Conservation (phyloP, 1,284 basidiomycete genomes). For the Crepidotus sp. region DNA sequence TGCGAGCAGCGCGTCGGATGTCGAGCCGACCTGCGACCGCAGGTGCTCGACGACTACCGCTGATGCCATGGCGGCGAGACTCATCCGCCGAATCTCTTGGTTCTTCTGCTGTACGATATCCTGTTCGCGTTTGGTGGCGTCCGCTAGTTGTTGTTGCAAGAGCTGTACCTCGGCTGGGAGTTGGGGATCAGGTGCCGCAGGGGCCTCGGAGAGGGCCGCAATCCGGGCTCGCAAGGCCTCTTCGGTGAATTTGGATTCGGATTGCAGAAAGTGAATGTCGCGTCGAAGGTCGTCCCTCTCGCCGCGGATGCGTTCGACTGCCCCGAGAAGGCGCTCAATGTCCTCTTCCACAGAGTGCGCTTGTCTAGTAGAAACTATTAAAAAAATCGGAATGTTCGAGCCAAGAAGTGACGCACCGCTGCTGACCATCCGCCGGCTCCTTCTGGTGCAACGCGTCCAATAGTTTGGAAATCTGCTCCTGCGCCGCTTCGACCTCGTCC, state of each 20-base stretch:
- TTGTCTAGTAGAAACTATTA: neutral
- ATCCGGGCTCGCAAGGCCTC: conserved; percentile 50
- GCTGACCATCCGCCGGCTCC: conserved; percentile 22
- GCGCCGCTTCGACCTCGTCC: conserved; percentile 33
- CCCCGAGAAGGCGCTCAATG: conserved; percentile 47
- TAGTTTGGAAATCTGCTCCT: conserved; percentile 24
- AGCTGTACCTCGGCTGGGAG: conserved; percentile 20
- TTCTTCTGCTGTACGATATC: conserved; percentile 20
- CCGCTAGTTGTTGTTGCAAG: conserved; percentile 22
- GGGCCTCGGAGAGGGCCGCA: conserved; percentile 19
- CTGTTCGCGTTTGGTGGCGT: conserved; percentile 25
- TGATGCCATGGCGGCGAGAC: conserved; percentile 25
- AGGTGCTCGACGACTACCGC: conserved; percentile 31
- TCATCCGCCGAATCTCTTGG: conserved; percentile 26
- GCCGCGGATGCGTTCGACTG: conserved; percentile 56
- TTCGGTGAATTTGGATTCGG: conserved; percentile 62
- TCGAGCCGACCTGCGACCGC: conserved; percentile 14
- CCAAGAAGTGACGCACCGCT: conserved; percentile 20
- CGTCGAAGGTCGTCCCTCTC: conserved; percentile 65
- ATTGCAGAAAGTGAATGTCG: conserved; percentile 60
- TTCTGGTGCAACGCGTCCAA: conserved; percentile 23
- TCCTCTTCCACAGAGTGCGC: conserved; percentile 23
- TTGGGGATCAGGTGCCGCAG: conserved; percentile 1
- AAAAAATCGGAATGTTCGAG: neutral
- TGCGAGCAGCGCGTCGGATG: conserved; percentile 8